These are phyloP conservation scores for Multifurca ochricompacta DNA, from an alignment of 768 basidiomycete species.

Conservation along the genomic window DNA sequence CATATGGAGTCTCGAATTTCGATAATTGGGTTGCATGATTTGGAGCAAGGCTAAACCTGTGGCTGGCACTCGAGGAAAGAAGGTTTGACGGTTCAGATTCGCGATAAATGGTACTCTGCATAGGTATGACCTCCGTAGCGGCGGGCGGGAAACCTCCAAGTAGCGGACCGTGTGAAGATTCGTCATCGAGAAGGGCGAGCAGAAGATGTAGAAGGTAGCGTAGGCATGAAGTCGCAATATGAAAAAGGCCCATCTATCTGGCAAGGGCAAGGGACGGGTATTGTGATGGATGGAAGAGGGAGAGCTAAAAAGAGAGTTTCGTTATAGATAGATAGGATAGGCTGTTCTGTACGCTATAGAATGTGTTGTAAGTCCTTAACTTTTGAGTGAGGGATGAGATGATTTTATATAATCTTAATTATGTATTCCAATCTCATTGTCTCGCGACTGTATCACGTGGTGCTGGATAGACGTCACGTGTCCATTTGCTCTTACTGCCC, in stretches of 20 bases:
- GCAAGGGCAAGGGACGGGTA: not conserved
- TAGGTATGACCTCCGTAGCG: constrained; percentile 3
- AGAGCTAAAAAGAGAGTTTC: too few relatives aligned
- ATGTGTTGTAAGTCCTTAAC: too few relatives aligned
- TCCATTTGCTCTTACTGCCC: too few relatives aligned
- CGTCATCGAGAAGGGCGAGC: constrained; percentile 16
- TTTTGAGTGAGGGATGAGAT: too few relatives aligned
- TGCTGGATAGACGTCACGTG: too few relatives aligned
- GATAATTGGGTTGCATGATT: not conserved
- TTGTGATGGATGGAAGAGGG: too few relatives aligned
- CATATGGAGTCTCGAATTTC: not conserved
- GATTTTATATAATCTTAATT: too few relatives aligned
- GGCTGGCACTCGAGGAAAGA: not conserved
- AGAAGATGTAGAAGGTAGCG: constrained; percentile 18
- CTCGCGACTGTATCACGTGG: too few relatives aligned
- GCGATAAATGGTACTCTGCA: not conserved
- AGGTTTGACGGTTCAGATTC: not conserved
- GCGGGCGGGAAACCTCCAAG: constrained; percentile 12
- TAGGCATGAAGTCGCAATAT: constrained; percentile 11
- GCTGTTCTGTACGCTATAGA: too few relatives aligned
- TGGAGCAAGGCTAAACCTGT: not conserved
- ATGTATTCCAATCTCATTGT: too few relatives aligned
- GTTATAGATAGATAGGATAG: too few relatives aligned
- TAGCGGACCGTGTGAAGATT: constrained; percentile 13
- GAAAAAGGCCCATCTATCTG: constrained; percentile 15